These are phyloP conservation scores for Kingdonia uniflora DNA, from an alignment of 164 flowering plant genomes.

Conservation along the genomic window DNA sequence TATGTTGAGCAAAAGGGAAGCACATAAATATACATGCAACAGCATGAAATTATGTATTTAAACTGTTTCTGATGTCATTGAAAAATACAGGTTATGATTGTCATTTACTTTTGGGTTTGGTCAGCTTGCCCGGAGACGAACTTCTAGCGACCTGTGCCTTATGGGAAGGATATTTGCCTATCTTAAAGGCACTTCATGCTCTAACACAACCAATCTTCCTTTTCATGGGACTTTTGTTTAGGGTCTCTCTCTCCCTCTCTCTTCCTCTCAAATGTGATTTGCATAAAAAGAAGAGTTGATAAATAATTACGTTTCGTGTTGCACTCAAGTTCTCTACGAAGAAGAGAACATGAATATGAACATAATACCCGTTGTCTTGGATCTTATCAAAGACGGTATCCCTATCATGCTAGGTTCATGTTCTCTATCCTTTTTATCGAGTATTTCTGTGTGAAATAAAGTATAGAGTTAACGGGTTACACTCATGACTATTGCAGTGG, in stretches of 20 bases:
- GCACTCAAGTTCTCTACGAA: constrained; percentile 31
- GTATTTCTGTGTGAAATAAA: not conserved
- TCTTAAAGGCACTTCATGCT: constrained; percentile 34
- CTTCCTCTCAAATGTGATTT: not conserved
- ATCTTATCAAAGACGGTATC: constrained; percentile 21
- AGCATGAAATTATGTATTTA: constrained; percentile 6
- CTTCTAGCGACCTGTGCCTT: constrained; percentile 33
- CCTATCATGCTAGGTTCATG: constrained; percentile 29
- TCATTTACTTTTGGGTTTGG: not conserved
- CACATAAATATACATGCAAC: constrained; percentile 13
- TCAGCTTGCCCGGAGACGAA: constrained; percentile 14
- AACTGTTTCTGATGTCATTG: no score
- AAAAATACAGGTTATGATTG: no score
- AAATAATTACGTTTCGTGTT: not conserved
- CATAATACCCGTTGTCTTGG: constrained; percentile 23
- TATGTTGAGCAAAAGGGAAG: constrained; percentile 10
- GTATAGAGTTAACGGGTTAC: not conserved
- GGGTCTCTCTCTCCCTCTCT: constrained; percentile 18
- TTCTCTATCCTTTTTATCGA: not conserved
- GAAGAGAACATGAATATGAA: constrained; percentile 21
- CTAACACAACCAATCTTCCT: constrained; percentile 31
- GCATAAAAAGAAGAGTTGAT: not conserved
- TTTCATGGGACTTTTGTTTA: constrained; percentile 24
- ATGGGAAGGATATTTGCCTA: constrained; percentile 20
- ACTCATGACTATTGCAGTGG: constrained; percentile 18